Evolutionary conservation across 352 stramenopile species (phyloP).

Genomic region (Phytophthora uliginosa): DNA sequence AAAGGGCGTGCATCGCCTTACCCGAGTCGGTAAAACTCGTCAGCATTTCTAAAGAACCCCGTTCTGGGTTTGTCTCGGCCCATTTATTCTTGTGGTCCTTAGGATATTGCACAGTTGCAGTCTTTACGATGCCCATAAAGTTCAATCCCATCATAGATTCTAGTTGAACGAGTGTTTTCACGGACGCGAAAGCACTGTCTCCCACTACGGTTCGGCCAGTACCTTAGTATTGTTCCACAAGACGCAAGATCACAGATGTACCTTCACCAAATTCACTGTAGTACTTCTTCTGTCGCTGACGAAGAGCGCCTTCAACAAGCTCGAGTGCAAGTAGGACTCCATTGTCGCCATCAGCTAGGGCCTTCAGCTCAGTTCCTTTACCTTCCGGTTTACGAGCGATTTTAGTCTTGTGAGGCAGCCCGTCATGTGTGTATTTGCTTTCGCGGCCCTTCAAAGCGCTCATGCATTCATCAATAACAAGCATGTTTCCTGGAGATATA

Average conservation of each 20-base stretch:
- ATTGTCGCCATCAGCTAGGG: too few species aligned
- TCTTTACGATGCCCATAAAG: background rate
- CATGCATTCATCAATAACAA: background rate
- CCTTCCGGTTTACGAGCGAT: background rate
- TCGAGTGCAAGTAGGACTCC: too few species aligned
- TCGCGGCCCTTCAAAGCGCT: background rate
- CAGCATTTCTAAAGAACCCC: background rate
- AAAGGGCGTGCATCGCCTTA: background rate
- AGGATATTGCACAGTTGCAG: background rate
- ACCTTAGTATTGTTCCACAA: too few species aligned
- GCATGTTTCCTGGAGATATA: background rate
- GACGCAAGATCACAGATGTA: too few species aligned
- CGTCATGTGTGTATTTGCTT: background rate
- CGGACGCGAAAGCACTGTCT: too few species aligned
- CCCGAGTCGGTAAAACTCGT: background rate
- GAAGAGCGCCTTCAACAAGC: too few species aligned
- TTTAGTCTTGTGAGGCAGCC: constrained; percentile 3
- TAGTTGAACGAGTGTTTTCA: too few species aligned
- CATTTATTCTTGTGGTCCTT: background rate
- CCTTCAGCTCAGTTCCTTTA: too few species aligned
- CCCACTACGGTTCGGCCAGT: too few species aligned
- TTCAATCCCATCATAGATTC: background rate
- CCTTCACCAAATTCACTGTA: too few species aligned
- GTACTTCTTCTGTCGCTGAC: too few species aligned
- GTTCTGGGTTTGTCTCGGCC: background rate